phyloP scores from a whole-genome alignment of 2,329 filamentous ascomycete genomes.

The Diaporthe nobilis region DNA sequence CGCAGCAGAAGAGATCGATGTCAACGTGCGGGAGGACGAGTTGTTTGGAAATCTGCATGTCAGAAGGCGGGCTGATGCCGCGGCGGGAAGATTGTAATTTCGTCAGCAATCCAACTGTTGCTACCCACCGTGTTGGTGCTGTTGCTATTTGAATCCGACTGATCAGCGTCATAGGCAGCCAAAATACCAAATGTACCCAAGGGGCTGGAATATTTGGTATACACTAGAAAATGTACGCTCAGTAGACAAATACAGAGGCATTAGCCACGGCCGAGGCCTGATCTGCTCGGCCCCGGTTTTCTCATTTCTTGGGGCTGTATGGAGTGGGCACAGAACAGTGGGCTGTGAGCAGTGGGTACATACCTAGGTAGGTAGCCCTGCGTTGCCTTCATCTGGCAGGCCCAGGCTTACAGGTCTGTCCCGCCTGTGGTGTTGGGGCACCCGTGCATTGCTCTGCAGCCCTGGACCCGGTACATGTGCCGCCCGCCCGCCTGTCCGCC shows the following conservation, averaged over 20 bases:
- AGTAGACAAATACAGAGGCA: not conserved
- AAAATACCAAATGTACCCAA: not conserved
- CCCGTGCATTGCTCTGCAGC: conserved; percentile 24
- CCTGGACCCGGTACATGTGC: conserved; percentile 28
- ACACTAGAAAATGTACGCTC: not conserved
- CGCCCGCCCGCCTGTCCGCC: not conserved
- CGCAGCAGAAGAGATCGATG: not conserved
- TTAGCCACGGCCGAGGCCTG: conserved; percentile 9
- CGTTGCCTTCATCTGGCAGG: not conserved
- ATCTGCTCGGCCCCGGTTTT: not conserved
- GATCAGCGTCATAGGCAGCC: conserved; percentile 3
- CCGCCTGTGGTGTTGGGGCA: conserved; percentile 23
- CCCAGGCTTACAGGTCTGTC: not conserved
- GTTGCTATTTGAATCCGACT: conserved; percentile 26
- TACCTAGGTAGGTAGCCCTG: not conserved
- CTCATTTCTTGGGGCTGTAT: conserved; percentile 17
- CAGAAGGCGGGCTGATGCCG: conserved; percentile 15
- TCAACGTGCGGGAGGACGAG: not conserved
- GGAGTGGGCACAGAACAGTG: not conserved
- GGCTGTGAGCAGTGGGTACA: not conserved
- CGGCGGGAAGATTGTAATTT: conserved; percentile 6
- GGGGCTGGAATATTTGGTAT: not conserved
- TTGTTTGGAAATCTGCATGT: conserved; percentile 20
- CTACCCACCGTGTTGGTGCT: not conserved
- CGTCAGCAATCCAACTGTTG: conserved; percentile 28